These are phyloP conservation scores for Penicillium sp. DNA, from an alignment of 2,329 filamentous ascomycete genomes.

Conservation along the genomic window DNA sequence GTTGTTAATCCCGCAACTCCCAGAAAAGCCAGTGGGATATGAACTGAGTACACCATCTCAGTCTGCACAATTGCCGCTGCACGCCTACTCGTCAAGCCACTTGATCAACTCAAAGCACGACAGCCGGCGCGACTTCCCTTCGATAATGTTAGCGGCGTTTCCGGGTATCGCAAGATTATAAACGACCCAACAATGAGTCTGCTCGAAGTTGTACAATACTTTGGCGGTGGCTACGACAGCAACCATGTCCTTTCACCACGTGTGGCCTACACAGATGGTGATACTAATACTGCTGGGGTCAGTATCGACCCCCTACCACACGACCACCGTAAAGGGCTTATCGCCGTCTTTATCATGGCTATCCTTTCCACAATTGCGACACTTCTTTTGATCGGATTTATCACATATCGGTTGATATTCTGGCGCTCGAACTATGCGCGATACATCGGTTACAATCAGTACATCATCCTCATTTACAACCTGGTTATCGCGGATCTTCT, in stretches of 20 bases:
- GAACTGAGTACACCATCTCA: not conserved
- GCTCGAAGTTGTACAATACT: conserved; percentile 17
- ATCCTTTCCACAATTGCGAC: conserved; percentile 54
- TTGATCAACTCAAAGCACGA: not conserved
- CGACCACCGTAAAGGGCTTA: conserved; percentile 47
- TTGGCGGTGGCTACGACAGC: conserved; percentile 24
- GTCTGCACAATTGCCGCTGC: not conserved
- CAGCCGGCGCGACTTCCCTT: not conserved
- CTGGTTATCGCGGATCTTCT: conserved; percentile 59
- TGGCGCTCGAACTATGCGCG: conserved; percentile 55
- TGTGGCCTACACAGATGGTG: conserved; percentile 23
- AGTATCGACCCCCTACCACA: conserved; percentile 42
- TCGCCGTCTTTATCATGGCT: conserved; percentile 53
- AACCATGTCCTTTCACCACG: conserved; percentile 28
- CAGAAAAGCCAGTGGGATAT: not conserved
- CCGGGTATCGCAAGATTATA: conserved; percentile 1
- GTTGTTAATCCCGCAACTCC: not conserved
- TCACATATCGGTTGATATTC: conserved; percentile 57
- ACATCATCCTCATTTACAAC: conserved; percentile 60
- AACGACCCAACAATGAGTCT: conserved; percentile 23
- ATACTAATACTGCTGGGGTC: conserved; percentile 12
- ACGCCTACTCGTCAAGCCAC: not conserved
- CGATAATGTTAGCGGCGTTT: conserved; percentile 21
- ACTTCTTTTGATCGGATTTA: conserved; percentile 50
- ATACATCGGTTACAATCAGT: conserved; percentile 60